Percentiles rank a stretch among this genome's conserved stretches.
These are phyloP conservation scores for Moniliella sp. DNA, from an alignment of 1,284 basidiomycete genomes.

Conservation along the genomic window DNA sequence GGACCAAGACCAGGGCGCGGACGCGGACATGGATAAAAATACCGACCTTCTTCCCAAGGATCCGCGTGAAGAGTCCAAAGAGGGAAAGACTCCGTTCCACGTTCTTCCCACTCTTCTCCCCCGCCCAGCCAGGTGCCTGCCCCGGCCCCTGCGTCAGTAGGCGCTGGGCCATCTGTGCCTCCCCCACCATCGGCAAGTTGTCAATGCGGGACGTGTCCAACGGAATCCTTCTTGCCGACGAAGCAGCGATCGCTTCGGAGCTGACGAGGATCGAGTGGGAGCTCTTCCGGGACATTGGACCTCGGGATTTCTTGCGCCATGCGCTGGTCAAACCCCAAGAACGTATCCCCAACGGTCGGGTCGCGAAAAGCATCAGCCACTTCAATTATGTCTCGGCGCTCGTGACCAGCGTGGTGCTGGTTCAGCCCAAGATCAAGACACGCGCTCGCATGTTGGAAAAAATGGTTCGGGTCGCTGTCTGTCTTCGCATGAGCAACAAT, in stretches of 20 bases:
- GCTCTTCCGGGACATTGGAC: constrained; percentile 17
- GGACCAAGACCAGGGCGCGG: too few species aligned
- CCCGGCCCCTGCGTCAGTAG: too few species aligned
- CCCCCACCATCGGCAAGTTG: too few species aligned
- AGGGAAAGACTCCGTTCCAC: too few species aligned
- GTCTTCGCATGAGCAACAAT: constrained; percentile 18
- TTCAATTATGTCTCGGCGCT: constrained; percentile 26
- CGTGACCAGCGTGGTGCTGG: constrained; percentile 22
- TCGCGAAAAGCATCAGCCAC: constrained; percentile 17
- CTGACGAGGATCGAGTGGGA: constrained; percentile 20
- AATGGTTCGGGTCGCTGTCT: constrained; percentile 19
- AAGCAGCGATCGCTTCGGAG: constrained; percentile 17
- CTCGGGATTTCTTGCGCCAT: constrained; percentile 19
- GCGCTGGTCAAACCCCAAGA: constrained; percentile 14
- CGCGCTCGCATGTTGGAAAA: constrained; percentile 21
- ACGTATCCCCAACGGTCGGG: constrained; percentile 11
- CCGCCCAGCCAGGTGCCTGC: too few species aligned
- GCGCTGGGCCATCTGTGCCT: too few species aligned
- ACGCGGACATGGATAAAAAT: too few species aligned
- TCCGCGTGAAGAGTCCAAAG: too few species aligned
- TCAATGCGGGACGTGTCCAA: constrained; percentile 15
- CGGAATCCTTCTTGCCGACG: constrained; percentile 14
- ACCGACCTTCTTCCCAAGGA: too few species aligned
- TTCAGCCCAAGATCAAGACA: constrained; percentile 18
- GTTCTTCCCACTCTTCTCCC: too few species aligned